Conservation (phyloP, 257 asterid species). For the Phtheirospermum japonicum region DNA sequence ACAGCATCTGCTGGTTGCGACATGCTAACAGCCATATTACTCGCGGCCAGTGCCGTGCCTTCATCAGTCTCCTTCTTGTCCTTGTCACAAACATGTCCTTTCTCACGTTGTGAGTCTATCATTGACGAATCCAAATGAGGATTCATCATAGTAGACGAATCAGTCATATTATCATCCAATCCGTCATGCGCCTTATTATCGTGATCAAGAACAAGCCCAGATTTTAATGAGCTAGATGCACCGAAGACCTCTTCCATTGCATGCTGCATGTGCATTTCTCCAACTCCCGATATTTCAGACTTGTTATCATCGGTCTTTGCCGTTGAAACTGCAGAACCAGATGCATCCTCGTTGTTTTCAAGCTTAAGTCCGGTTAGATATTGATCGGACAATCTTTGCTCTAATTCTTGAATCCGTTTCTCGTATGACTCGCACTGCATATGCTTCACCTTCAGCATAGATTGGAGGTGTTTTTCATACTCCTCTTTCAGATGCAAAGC, state of each 20-base stretch:
- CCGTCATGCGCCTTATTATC: constrained; percentile 53
- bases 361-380: constrained; percentile 43
- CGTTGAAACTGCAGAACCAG: constrained; percentile 39
- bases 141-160: constrained; percentile 60
- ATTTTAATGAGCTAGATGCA: constrained; percentile 52
- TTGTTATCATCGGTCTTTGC: constrained; percentile 55
- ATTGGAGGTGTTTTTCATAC: constrained; percentile 70
- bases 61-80: constrained; percentile 51
- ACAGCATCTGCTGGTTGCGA: constrained; percentile 50
- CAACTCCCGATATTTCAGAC: constrained; percentile 60
- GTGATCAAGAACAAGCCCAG: constrained; percentile 43
- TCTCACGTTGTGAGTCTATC: constrained; percentile 68
- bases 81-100: constrained; percentile 47
- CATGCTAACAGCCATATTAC: constrained; percentile 82
- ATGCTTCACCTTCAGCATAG: constrained; percentile 70
- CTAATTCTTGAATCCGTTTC: constrained; percentile 88
- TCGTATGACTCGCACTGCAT: constrained; percentile 85
- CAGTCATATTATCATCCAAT: constrained; percentile 75
- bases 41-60: constrained; percentile 47
- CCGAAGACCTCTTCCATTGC: constrained; percentile 63
- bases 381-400: constrained; percentile 82
- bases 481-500: constrained; percentile 79
- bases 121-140: constrained; percentile 85
- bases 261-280: constrained; percentile 44
- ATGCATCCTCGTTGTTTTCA: constrained; percentile 43